Percentiles rank a stretch among this genome's conserved stretches.
Conservation (phyloP, 106 monocot species). For the Apostasia ramifera region DNA sequence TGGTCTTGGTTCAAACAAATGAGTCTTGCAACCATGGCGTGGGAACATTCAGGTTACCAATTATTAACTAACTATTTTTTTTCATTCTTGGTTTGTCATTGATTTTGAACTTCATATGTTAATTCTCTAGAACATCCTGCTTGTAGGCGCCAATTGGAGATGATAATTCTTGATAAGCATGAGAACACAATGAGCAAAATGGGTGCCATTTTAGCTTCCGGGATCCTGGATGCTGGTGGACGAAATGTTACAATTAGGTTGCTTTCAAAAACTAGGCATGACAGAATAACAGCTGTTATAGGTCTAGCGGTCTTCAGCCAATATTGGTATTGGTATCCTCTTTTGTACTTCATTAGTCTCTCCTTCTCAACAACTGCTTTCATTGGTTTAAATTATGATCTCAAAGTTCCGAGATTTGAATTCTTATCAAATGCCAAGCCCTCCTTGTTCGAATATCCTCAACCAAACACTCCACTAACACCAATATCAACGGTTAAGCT, state of each 20-base stretch:
- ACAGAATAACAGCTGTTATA: slow-evolving; percentile 86
- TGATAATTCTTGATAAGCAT: slow-evolving; percentile 96
- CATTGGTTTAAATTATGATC: slow-evolving; percentile 89
- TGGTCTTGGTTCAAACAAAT: slow-evolving; percentile 97
- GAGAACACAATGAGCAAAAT: slow-evolving; percentile 99
- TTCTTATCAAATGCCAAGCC: slow-evolving; percentile 92
- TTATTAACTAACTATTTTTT: not conserved
- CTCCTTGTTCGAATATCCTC: slow-evolving; percentile 94
- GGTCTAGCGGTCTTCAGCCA: slow-evolving; percentile 98
- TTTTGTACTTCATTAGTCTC: slow-evolving; percentile 90
- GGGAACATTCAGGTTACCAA: slow-evolving; percentile 75
- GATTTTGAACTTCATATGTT: not conserved
- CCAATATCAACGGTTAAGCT: slow-evolving; percentile 66
- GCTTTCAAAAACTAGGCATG: slow-evolving; percentile 87
- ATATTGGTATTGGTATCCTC: slow-evolving; percentile 99
- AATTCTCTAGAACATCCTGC: not conserved
- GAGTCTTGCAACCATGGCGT: slow-evolving; percentile 93
- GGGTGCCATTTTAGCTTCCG: slow-evolving; percentile 97
- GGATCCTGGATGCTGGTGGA: slow-evolving; percentile 99
- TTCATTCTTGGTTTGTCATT: not conserved
- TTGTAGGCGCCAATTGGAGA: slow-evolving; percentile 85
- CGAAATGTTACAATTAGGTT: slow-evolving; percentile 90
- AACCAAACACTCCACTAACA: slow-evolving; percentile 55
- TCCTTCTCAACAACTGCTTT: slow-evolving; percentile 93
- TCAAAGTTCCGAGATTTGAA: slow-evolving; percentile 97